phyloP scores from a whole-genome alignment of 139 green algal genomes.

The Tetradesmus obliquus region DNA sequence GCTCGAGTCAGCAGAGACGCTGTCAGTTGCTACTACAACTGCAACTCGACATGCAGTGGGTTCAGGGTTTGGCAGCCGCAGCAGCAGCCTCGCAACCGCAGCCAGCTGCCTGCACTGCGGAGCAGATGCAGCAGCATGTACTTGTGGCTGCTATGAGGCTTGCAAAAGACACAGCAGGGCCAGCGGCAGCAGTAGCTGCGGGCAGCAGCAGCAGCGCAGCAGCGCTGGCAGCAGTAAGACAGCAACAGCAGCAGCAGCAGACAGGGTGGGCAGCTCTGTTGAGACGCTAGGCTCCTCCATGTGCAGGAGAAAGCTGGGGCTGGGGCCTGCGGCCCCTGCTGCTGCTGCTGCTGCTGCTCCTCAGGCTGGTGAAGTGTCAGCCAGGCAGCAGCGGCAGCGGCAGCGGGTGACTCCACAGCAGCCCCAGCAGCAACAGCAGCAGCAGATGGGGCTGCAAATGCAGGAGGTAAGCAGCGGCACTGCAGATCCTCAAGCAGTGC shows the following conservation, averaged over 20 bases:
- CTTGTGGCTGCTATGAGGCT: neutral
- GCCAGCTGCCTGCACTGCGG: neutral
- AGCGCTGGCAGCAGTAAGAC: neutral
- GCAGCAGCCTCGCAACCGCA: constrained; percentile 11
- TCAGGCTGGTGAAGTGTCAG: no score
- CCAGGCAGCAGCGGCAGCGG: constrained; percentile 21
- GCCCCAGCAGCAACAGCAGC: neutral
- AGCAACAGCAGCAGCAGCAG: neutral
- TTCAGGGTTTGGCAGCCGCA: neutral
- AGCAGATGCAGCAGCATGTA: neutral
- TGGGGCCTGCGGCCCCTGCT: constrained; percentile 1
- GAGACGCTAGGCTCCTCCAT: neutral
- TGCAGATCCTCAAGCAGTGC: neutral
- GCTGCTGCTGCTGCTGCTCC: constrained; percentile 7
- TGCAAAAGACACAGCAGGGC: neutral
- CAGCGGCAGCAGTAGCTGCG: constrained; percentile 4
- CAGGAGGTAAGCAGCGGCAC: neutral
- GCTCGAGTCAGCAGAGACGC: constrained; percentile 19
- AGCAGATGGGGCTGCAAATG: neutral
- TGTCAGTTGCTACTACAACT: neutral
- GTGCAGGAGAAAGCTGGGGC: neutral
- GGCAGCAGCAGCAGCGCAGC: constrained; percentile 1
- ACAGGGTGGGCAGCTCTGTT: neutral
- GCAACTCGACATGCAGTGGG: neutral
- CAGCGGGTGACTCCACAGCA: neutral